A percentile compares a stretch with the other conserved stretches of the same genome.
Evolutionary conservation across 2,329 filamentous ascomycete genomes (phyloP).

Genomic region (Zarea fungicola): DNA sequence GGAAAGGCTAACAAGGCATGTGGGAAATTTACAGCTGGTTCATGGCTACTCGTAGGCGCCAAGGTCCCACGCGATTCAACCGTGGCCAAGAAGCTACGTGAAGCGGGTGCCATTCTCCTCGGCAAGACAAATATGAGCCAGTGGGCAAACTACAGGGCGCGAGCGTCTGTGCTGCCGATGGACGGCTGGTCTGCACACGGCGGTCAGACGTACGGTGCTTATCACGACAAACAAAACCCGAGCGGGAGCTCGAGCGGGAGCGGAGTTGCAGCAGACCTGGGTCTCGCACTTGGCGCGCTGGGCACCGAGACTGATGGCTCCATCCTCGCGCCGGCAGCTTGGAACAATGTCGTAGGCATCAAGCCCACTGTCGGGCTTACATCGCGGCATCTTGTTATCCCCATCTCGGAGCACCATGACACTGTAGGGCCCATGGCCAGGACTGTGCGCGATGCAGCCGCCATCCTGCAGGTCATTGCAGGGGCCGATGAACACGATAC

Average conservation of each 20-base stretch:
- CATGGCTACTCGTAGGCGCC: conserved; percentile 54
- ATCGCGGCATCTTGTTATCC: conserved; percentile 58
- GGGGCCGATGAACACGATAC: conserved; percentile 58
- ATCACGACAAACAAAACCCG: conserved; percentile 57
- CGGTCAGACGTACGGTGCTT: conserved; percentile 57
- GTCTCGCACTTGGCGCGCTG: conserved; percentile 45
- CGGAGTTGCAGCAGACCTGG: conserved; percentile 53
- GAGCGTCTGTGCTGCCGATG: conserved; percentile 48
- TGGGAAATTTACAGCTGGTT: too few relatives aligned
- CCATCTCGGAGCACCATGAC: conserved; percentile 60
- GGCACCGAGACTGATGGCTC: conserved; percentile 57
- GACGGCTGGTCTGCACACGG: conserved; percentile 62
- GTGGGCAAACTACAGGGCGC: conserved; percentile 64
- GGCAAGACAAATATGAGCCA: conserved; percentile 62
- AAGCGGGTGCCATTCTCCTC: conserved; percentile 57
- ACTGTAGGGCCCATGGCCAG: conserved; percentile 60
- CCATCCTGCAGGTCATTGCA: conserved; percentile 57
- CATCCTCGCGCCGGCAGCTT: conserved; percentile 49
- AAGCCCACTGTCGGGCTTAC: conserved; percentile 64
- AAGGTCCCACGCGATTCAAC: conserved; percentile 52
- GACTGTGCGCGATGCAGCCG: conserved; percentile 60
- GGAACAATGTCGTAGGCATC: conserved; percentile 61
- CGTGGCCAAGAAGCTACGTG: conserved; percentile 53
- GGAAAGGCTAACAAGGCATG: too few relatives aligned
- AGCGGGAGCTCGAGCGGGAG: conserved; percentile 57